Conservation (phyloP, 257 asterid species). For the Solanum pinnatisectum region DNA sequence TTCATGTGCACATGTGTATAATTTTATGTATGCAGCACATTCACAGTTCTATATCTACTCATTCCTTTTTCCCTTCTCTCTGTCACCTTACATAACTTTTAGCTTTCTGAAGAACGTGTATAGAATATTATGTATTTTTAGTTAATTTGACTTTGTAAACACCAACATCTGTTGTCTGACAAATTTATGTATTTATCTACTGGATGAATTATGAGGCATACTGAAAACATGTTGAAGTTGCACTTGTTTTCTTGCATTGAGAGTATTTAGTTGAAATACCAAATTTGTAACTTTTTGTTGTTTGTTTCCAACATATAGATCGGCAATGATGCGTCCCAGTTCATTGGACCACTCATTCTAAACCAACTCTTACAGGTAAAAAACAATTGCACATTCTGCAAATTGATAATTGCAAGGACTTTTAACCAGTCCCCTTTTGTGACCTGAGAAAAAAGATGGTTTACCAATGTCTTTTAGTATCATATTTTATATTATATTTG, state of each 20-base stretch:
- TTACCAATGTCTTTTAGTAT: neutral
- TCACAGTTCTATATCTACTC: neutral
- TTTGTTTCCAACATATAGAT: slow-evolving; percentile 43
- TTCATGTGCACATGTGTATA: neutral
- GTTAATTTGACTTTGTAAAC: neutral
- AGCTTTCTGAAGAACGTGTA: neutral
- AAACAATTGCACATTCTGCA: neutral
- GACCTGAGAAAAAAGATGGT: neutral
- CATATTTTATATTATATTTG: neutral
- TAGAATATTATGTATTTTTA: neutral
- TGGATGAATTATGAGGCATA: neutral
- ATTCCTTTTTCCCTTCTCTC: neutral
- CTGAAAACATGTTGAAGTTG: neutral
- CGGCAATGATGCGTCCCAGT: slow-evolving; percentile 74
- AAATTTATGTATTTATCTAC: neutral
- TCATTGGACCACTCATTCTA: slow-evolving; percentile 80
- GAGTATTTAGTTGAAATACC: neutral
- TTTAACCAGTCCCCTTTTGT: neutral
- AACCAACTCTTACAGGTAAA: slow-evolving; percentile 70
- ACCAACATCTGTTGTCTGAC: neutral
- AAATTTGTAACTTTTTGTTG: slow-evolving; percentile 10
- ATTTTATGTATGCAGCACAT: neutral
- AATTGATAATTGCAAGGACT: neutral
- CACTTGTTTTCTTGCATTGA: neutral
- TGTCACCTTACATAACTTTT: neutral